Evolutionary conservation across 1,284 basidiomycete genomes (phyloP), one percentile per base, ranked within the genome.

Genomic region (Trametes hirsuta): DNA sequence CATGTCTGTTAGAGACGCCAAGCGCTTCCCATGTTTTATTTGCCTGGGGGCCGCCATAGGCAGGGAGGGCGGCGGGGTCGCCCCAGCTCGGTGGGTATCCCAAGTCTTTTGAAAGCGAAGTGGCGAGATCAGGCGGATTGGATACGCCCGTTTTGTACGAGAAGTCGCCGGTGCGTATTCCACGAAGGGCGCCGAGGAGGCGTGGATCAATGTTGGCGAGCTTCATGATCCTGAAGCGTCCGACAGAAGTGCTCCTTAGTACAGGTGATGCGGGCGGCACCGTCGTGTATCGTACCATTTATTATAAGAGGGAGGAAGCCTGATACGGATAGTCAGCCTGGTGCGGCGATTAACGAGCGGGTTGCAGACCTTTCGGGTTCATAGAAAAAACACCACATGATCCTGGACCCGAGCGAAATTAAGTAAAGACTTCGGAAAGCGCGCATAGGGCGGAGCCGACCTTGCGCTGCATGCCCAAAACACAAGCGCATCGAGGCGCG

Each of bases 381-480:
- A 67, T 92, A 92, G 71, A 90, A 87, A 72, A 88, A 92, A 68
- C 89, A 91, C 90, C 89, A 92, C 89, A 92, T 91, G 53, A 92
- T 91, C 68, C 90, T 91, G 64, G 57, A 49, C 10, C 62, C 24
- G 5, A 53, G 24, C 11, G 30, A 30, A 8, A n/a, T 18, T 52
- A n/a, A 44, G 53, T 39, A 37, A 42, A 5, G n/a, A 4, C 9
- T 14, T 10, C 10, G 21, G 6, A 6, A 24, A 10, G 30, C 21
- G 2, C 10, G 15, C 21, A 12, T 9, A 12, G 14, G 4, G 24
- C 44, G 50, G n/a, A 12, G 73, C 79, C 22, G 56, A 90, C 90
- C 90, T 85, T 41, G 88, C 85, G 64, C 87, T 89, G 64, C 84
- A 85, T 10, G 81, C 81, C 88, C 88, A 92, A 67, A 92, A 92